Base-by-base conservation (phyloP, 163 green algal genomes). In the Prototheca wickerhamii region DNA sequence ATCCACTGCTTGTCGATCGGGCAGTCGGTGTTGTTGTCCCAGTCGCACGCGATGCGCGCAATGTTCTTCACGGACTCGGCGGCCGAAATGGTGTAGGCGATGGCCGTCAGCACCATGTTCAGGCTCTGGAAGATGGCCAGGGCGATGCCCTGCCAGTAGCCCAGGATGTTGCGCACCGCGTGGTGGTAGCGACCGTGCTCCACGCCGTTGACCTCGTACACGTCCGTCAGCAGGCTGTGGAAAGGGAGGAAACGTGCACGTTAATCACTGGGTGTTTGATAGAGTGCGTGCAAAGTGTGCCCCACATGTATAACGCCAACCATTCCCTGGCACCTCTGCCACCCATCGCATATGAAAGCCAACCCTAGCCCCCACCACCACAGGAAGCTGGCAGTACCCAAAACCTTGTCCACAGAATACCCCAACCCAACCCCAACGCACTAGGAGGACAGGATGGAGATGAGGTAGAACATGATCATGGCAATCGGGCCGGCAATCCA, bases 141-240 rank as follows among this genome's bases (percentile, higher is more conserved):
- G 46, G 15, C 53, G n/a, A 60, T 35, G 29, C 23, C 53, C 23
- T 35, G 17, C 10, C 20, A 60, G 29, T 35, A 21, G 29, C 53
- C 62, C 17, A 68, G 21, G 28, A 72, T 49, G 46, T 44, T 60
- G 4, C 50, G 4, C 29, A 77, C 65, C 4, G 44, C 43, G 55
- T 75, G 61, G 1, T 68, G 70, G 60, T 82, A 85, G 5, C 69
- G 63, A 17, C 74, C 53, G 32, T 69, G 59, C 23, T 63, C 50
- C 2, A 65, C 49, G 25, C 60, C 67, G 0, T 71, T 42, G 3
- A 69, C 17, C 31, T 62, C 60, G 63, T 83, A 83, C 3, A 70
- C 18, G 12, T 76, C 58, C 3, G 65, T 43, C 42, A 85, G 69
- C 57, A 85, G 54, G 6, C 43, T 34, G 12, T 17, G 53, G 6